These are phyloP conservation scores for Microascus cirrosus DNA, from an alignment of 2,329 filamentous ascomycete species.

Conservation along the genomic window DNA sequence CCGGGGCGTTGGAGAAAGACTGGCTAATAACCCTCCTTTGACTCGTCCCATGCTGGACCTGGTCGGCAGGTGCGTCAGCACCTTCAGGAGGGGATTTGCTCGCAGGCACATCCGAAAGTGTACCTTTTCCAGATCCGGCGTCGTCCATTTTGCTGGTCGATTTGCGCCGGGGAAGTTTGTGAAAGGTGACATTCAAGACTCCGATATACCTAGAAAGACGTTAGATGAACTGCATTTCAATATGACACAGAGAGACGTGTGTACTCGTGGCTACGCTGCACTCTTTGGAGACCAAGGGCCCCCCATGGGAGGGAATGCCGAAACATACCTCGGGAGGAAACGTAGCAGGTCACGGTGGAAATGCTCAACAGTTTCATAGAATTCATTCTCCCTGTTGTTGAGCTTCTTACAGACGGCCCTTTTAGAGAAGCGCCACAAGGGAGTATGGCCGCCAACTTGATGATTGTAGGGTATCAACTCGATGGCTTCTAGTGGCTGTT, in stretches of 20 bases:
- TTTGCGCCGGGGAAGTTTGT: conserved; percentile 63
- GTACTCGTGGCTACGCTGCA: neutral
- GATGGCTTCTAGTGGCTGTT: conserved; percentile 72
- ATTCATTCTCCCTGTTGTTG: conserved; percentile 96
- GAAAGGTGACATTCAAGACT: conserved; percentile 91
- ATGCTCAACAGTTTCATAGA: conserved; percentile 92
- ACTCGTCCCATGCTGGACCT: conserved; percentile 8
- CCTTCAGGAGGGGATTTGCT: neutral
- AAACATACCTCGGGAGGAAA: conserved; percentile 71
- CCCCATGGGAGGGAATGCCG: conserved; percentile 9
- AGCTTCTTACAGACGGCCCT: conserved; percentile 95
- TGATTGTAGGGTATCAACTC: conserved; percentile 95
- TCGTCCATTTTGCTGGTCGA: conserved; percentile 41
- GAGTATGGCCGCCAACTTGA: conserved; percentile 94
- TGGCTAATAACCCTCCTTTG: conserved; percentile 50
- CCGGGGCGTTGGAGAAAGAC: conserved; percentile 55
- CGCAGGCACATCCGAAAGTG: neutral
- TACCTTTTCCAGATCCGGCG: conserved; percentile 12
- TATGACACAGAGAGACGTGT: neutral
- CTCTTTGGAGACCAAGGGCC: conserved; percentile 2
- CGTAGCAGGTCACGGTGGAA: conserved; percentile 81
- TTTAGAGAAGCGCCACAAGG: conserved; percentile 89
- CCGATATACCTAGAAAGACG: conserved; percentile 70
- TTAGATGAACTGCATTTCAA: neutral
- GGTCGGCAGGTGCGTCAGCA: neutral